phyloP scores from a whole-genome alignment of 495 filamentous ascomycete species.

The Saxophila tyrrhenica region DNA sequence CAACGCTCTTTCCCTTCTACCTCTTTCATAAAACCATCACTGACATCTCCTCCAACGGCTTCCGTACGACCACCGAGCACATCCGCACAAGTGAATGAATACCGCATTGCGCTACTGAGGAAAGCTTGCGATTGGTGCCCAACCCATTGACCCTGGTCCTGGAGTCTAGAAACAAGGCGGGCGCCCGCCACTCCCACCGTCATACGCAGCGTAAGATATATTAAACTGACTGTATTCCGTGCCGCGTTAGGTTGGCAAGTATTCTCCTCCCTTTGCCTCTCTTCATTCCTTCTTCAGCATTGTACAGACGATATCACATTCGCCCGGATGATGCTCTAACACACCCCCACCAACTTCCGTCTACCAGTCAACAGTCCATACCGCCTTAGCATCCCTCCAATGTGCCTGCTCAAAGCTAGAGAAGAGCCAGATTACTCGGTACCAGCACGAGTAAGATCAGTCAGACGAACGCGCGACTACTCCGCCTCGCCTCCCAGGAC shows the following conservation, averaged over 20 bases:
- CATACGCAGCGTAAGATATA: background rate
- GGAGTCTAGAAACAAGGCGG: background rate
- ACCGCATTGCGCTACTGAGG: too few relatives aligned
- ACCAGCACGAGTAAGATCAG: slow-evolving; percentile 13
- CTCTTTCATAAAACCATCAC: too few relatives aligned
- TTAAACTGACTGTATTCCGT: background rate
- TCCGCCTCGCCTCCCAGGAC: slow-evolving; percentile 3
- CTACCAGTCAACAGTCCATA: too few relatives aligned
- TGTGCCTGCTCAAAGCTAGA: slow-evolving; percentile 31
- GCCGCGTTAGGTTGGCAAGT: background rate
- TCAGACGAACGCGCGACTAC: slow-evolving; percentile 3
- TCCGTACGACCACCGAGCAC: too few relatives aligned
- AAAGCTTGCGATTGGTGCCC: background rate
- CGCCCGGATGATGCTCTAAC: too few relatives aligned
- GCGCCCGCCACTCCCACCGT: background rate
- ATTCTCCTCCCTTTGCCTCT: background rate
- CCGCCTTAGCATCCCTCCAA: too few relatives aligned
- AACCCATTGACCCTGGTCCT: background rate
- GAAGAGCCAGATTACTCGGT: slow-evolving; percentile 28
- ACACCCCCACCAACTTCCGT: too few relatives aligned
- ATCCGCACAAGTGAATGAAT: too few relatives aligned
- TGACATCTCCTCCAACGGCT: too few relatives aligned
- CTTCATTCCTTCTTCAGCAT: background rate
- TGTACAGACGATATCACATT: too few relatives aligned
- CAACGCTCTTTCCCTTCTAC: background rate